Conservation (phyloP, 73 alveolate species). For the Symbiodinium pilosum region DNA sequence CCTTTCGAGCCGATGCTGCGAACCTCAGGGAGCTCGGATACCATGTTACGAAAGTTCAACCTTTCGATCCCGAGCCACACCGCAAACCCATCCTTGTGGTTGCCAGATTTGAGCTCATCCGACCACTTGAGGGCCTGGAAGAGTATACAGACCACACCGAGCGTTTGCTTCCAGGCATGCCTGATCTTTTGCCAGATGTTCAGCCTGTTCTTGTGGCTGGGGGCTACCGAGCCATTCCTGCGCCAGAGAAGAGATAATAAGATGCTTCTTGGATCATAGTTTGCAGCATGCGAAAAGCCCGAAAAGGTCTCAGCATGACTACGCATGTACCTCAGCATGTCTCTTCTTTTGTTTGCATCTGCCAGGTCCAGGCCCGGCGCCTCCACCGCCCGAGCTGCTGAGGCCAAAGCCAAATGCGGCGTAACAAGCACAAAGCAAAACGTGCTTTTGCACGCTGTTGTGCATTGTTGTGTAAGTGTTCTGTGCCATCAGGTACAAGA, state of each 20-base stretch:
- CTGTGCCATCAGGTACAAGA: conserved; percentile 33
- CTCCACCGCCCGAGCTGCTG: neutral
- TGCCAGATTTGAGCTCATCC: conserved; percentile 71
- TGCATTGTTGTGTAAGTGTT: too few relatives aligned
- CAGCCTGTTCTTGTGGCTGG: conserved; percentile 50
- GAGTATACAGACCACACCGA: conserved; percentile 67
- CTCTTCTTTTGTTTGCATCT: neutral
- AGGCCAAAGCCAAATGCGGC: neutral
- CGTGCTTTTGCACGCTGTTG: too few relatives aligned
- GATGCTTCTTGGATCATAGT: too few relatives aligned
- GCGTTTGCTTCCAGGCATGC: conserved; percentile 45
- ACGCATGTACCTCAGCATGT: too few relatives aligned
- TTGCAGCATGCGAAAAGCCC: too few relatives aligned
- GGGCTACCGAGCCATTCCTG: conserved; percentile 32
- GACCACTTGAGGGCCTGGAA: conserved; percentile 77
- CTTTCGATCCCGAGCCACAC: conserved; percentile 91
- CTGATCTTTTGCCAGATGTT: conserved; percentile 22
- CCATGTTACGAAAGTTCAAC: conserved; percentile 76
- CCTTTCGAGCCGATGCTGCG: conserved; percentile 74
- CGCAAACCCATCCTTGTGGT: conserved; percentile 57
- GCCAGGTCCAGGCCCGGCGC: conserved; percentile 1
- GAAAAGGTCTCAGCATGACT: neutral
- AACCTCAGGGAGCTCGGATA: conserved; percentile 56
- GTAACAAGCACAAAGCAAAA: too few relatives aligned
- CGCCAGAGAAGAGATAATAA: conserved; percentile 18